These are phyloP conservation scores for Lagenidium giganteum DNA, from an alignment of 352 stramenopile genomes.

Conservation along the genomic window DNA sequence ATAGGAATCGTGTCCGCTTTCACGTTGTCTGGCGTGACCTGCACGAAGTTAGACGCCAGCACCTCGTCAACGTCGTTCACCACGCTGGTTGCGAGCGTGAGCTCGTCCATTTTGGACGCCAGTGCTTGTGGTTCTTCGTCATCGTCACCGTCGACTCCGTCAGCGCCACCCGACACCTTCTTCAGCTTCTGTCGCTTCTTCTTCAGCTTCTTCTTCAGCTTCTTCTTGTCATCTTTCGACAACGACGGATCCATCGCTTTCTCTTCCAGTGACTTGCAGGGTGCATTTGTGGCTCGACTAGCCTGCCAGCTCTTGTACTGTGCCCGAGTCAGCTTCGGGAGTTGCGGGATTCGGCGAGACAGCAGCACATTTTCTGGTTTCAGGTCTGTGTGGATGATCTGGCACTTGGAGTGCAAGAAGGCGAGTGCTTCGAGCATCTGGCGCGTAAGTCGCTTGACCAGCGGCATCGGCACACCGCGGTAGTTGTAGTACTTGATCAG, in stretches of 20 bases:
- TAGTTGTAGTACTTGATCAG: slow-evolving; percentile 99
- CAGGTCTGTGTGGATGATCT: slow-evolving; percentile 99
- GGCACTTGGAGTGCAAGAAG: slow-evolving; percentile 96
- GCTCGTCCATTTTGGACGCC: neutral
- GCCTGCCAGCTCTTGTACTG: slow-evolving; percentile 20
- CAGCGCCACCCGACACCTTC: no score
- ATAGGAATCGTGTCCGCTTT: slow-evolving; percentile 1
- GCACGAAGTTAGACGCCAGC: slow-evolving; percentile 22
- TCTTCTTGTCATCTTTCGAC: slow-evolving; percentile 90
- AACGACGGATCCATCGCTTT: slow-evolving; percentile 20
- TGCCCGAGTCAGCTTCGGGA: slow-evolving; percentile 58
- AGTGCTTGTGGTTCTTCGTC: slow-evolving; percentile 10
- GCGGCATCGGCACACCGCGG: slow-evolving; percentile 92
- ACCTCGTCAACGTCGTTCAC: neutral
- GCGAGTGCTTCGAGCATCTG: slow-evolving; percentile 96
- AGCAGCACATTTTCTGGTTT: slow-evolving; percentile 99
- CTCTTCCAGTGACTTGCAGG: neutral
- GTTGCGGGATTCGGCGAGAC: slow-evolving; percentile 60
- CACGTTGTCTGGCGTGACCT: neutral
- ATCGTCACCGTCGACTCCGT: slow-evolving; percentile 12
- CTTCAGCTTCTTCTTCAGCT: slow-evolving; percentile 91
- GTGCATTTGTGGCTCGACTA: neutral
- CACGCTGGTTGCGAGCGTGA: neutral
- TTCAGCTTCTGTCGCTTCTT: slow-evolving; percentile 88
- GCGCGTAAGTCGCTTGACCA: slow-evolving; percentile 93